These are phyloP conservation scores for Wickerhamomyces chaumierensis DNA, from an alignment of 805 yeast genomes.

Conservation along the genomic window DNA sequence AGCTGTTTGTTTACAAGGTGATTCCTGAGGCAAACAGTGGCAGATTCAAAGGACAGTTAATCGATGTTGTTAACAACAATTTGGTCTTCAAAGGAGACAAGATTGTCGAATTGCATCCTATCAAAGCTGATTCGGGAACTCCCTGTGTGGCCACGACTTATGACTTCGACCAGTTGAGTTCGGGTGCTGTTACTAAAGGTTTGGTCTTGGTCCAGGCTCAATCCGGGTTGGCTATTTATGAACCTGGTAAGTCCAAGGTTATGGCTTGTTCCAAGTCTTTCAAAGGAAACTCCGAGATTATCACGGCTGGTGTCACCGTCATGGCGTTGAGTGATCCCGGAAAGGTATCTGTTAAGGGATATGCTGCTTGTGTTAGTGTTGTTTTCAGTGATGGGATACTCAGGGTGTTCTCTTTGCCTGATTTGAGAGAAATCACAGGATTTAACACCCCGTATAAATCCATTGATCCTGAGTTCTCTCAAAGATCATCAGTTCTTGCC, in stretches of 20 bases:
- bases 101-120: slow-evolving; percentile 44
- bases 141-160: slow-evolving; percentile 55
- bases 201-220: slow-evolving; percentile 42
- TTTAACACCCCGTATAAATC: slow-evolving; percentile 30
- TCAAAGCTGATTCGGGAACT: slow-evolving; percentile 47
- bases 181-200: slow-evolving; percentile 55
- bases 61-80: slow-evolving; percentile 36
- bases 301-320: slow-evolving; percentile 40
- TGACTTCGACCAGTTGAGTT: slow-evolving; percentile 44
- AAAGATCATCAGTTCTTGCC: slow-evolving; percentile 34
- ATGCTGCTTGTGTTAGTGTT: background rate
- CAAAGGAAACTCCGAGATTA: slow-evolving; percentile 42
- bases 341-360: background rate
- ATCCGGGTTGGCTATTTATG: slow-evolving; percentile 51
- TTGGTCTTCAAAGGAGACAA: slow-evolving; percentile 25
- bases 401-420: slow-evolving; percentile 42
- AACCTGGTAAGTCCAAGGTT: slow-evolving; percentile 48
- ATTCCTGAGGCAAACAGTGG: slow-evolving; percentile 51
- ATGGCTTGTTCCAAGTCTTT: slow-evolving; percentile 18
- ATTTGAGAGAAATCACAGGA: slow-evolving; percentile 40
- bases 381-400: slow-evolving; percentile 29
- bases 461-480: slow-evolving; percentile 27
- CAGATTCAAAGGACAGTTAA: slow-evolving; percentile 42
- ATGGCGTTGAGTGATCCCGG: slow-evolving; percentile 8
- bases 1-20: slow-evolving; percentile 51